Evolutionary conservation across 352 stramenopile species (phyloP).

Genomic region (Phytophthora rubi): DNA sequence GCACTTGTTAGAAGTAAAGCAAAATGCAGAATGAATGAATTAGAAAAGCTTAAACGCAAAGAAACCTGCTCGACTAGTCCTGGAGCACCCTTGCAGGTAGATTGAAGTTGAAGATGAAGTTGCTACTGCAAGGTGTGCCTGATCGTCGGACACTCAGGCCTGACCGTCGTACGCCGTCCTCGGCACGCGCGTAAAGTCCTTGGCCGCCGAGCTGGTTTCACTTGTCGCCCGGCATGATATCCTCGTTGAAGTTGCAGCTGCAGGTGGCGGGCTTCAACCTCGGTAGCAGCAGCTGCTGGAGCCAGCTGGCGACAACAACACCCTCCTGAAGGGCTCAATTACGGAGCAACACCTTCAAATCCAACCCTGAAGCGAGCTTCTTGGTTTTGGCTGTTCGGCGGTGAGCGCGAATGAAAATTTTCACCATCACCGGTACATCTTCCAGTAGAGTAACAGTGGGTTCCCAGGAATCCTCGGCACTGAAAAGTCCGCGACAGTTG

Average conservation of each 20-base stretch:
- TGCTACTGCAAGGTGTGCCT: too few species aligned
- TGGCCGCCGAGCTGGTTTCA: neutral
- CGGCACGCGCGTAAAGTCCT: neutral
- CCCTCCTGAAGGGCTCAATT: neutral
- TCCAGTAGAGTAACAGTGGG: neutral
- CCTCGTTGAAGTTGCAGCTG: conserved; percentile 6
- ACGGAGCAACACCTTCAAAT: neutral
- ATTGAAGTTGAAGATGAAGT: too few species aligned
- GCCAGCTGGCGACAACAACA: conserved; percentile 3
- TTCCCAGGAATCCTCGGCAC: neutral
- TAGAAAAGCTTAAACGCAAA: too few species aligned
- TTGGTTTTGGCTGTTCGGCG: neutral
- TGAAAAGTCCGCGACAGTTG: neutral
- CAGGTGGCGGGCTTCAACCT: conserved; percentile 6
- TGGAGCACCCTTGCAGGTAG: too few species aligned
- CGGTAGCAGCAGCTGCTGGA: conserved; percentile 7
- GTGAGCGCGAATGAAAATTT: neutral
- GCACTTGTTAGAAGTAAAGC: too few species aligned
- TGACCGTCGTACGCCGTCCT: neutral
- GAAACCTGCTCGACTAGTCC: too few species aligned
- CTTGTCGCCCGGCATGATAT: neutral
- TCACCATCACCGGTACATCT: neutral
- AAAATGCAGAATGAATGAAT: too few species aligned
- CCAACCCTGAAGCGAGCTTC: neutral
- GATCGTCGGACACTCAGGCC: too few species aligned